Base-by-base conservation (phyloP, 1,284 basidiomycete genomes). In the Sporisorium scitamineum region DNA sequence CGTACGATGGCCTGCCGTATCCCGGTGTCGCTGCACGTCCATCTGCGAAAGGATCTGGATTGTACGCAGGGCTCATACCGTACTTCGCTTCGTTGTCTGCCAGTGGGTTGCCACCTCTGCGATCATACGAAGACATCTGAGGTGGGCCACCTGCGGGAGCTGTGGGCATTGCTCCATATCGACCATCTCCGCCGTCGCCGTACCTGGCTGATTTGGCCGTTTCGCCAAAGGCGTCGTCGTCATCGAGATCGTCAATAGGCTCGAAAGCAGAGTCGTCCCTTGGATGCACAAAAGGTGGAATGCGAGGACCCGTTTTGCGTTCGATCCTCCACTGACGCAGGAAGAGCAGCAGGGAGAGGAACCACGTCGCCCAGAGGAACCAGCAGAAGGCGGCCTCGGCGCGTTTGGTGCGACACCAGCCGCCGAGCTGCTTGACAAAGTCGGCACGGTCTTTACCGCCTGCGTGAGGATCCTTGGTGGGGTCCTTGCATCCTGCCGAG, bases 241-340 rank as follows among this genome's bases (percentile, higher is more conserved):
- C 75, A 41, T 80, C 78, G 13, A 65, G 50, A 31, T 81, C 76
- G 41, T 76, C 61, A 37, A 83, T 70, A 8, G 81, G 78, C 55
- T 80, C 74, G 32, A 83, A 83, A 1, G 80, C 80, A 24, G 75
- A 73, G 58, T 80, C 78, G 54, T 82, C 75, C 34, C 61, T 71
- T 0, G 80, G 79, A 45, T 82, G 80, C 14, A 75, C 70, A 54
- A 83, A 83, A 6, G 81, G 78, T 8, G 80, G 80, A 44, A 81
- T 81, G 37, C 81, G 69, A 7, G 81, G 81, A 6, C 80, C 80
- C n/a, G 81, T 78, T 71, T 81, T 82, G 61, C 80, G 80, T 47
- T 75, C 70, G 22, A 73, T 48, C 29, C 66, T 75, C 80, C 80
- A 82, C 57, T 78, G 64, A 11, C 78, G 70, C 29, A 82, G 57